Evolutionary conservation across 495 filamentous ascomycete genomes (phyloP), one percentile per base, ranked within the genome.

Genomic region (Choiromyces venosus): DNA sequence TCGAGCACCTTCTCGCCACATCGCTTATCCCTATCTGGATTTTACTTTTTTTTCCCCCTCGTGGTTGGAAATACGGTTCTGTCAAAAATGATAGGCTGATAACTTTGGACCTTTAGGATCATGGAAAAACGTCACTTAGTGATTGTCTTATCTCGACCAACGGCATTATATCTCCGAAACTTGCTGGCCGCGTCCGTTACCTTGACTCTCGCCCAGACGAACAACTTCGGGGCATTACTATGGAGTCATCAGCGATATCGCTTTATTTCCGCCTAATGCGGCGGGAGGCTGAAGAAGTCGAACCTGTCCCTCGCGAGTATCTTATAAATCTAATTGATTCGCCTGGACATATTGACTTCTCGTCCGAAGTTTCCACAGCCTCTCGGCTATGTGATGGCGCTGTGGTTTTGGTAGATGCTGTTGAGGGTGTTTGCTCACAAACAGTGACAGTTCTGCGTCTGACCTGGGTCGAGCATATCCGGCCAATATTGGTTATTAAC

Each of bases 231-330:
- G 96, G 95, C 40, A 99, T 99, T 79, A 99, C 95, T 16, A 99
- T 99, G 95, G 95, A 99, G 83, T 98, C 96, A 0, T 97, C 94
- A 21, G 95, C 95, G 70, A 99, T 99, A 73, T 98, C 96, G 5
- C 85, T 99, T 67, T 95, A 92, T 85, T 98, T 99, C 83, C 94
- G 93, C 37, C 92, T 99, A 86, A 84, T 94, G 67, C 89, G 89
- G 37, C 87, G 91, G 69, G 82, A 88, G 52, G 83, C 87, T 14
- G 88, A 90, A 18, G 91, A 95, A 7, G 88, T 88, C 14, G 78
- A 86, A 35, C 92, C 92, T 1, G 86, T 88, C 70, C 85, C 89
- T 19, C 91, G 92, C 78, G 94, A 98, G 81, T 97, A 96, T 81
- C 87, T 99, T 66, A 93, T 99, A 83, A 99, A 99, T 82, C 84